Evolutionary conservation across 352 stramenopile genomes (phyloP).

Genomic region (Globisporangium canariense): DNA sequence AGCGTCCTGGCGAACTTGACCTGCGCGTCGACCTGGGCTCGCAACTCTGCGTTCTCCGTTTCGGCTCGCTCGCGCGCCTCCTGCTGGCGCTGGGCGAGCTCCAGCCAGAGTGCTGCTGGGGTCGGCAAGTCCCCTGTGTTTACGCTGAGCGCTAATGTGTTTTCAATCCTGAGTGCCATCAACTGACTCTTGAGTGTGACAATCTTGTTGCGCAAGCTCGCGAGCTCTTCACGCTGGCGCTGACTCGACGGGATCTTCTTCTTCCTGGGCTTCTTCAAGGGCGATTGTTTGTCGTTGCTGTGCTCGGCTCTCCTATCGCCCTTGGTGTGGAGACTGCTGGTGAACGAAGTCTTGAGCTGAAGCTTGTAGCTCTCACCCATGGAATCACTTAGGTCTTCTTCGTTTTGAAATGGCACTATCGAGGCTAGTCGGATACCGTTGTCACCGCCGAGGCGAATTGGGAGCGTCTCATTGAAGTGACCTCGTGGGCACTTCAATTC

Average conservation of each 20-base stretch:
- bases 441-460: neutral
- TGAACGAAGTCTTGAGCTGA: neutral
- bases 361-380: too few species aligned
- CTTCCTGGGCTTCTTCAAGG: neutral
- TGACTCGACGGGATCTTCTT: slow-evolving; percentile 3
- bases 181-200: too few species aligned
- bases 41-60: neutral
- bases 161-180: too few species aligned
- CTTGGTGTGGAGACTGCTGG: neutral
- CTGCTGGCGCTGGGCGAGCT: neutral
- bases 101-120: neutral
- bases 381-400: neutral
- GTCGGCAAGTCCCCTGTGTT: neutral
- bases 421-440: neutral
- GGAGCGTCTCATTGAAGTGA: neutral
- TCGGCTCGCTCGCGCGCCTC: neutral
- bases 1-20: neutral
- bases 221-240: slow-evolving; percentile 5
- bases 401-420: neutral
- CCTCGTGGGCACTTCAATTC: too few species aligned
- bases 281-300: neutral
- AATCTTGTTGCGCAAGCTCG: too few species aligned
- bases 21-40: neutral
- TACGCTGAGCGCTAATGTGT: too few species aligned
- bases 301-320: neutral